Evolutionary conservation across 1,284 basidiomycete species (phyloP).

Genomic region (Lentinula novae-zelandiae): DNA sequence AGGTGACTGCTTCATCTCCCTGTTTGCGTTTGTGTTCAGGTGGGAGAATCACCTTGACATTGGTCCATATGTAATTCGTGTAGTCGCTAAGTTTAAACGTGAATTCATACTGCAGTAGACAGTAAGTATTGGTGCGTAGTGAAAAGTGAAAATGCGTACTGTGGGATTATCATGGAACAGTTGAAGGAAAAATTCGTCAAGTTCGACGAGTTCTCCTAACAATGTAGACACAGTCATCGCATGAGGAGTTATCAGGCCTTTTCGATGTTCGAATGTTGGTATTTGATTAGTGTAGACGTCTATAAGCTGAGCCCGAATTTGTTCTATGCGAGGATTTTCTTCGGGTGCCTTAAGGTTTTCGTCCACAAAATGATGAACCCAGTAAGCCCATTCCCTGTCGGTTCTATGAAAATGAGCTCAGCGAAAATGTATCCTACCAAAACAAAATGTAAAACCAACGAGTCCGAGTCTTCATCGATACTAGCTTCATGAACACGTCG

Average conservation of each 20-base stretch:
- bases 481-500: too few relatives aligned
- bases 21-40: background rate
- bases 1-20: background rate
- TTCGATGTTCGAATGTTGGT: background rate
- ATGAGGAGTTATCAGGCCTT: background rate
- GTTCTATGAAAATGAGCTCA: background rate
- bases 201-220: background rate
- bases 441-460: too few relatives aligned
- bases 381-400: background rate
- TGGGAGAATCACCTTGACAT: background rate
- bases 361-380: background rate
- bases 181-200: background rate
- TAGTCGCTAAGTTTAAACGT: background rate
- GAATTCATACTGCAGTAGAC: background rate
- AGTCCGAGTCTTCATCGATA: too few relatives aligned
- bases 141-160: background rate
- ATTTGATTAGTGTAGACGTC: background rate
- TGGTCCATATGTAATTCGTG: background rate
- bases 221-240: background rate
- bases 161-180: background rate
- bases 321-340: background rate
- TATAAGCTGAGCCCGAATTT: background rate
- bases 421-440: too few relatives aligned
- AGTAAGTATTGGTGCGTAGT: background rate
- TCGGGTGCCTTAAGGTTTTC: background rate